Conservation (phyloP, 73 alveolate genomes). For the Paramecium bursaria region DNA sequence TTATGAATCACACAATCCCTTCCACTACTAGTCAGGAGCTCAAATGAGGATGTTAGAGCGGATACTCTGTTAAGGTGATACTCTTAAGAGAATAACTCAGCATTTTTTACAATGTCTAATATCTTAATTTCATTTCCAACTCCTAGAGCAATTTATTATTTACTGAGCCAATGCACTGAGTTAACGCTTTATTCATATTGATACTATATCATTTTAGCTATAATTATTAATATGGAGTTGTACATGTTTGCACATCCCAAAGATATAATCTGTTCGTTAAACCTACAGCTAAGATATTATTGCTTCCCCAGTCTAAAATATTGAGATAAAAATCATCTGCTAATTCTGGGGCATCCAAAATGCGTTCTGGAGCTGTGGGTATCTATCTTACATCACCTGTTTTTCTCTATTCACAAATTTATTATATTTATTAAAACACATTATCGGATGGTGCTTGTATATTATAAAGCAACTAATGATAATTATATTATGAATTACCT, state of each 20-base stretch:
- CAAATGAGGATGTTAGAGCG: slow-evolving; percentile 86
- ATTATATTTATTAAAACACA: too few species aligned
- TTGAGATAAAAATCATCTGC: slow-evolving; percentile 69
- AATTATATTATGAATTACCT: too few species aligned
- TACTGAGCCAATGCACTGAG: slow-evolving; percentile 57
- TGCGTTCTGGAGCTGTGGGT: slow-evolving; percentile 57
- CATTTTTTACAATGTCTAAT: slow-evolving; percentile 86
- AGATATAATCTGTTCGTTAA: slow-evolving; percentile 80
- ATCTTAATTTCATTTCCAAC: slow-evolving; percentile 86
- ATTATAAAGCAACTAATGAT: too few species aligned
- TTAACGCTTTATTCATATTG: slow-evolving; percentile 57
- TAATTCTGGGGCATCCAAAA: slow-evolving; percentile 67
- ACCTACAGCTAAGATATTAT: slow-evolving; percentile 92
- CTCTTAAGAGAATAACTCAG: slow-evolving; percentile 75
- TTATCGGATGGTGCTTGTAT: too few species aligned
- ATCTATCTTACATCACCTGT: slow-evolving; percentile 61
- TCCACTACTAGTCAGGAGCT: slow-evolving; percentile 86
- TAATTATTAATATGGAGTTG: slow-evolving; percentile 4
- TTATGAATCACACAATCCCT: slow-evolving; percentile 83
- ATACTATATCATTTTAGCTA: slow-evolving; percentile 3
- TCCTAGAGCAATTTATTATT: slow-evolving; percentile 71
- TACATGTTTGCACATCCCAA: slow-evolving; percentile 81
- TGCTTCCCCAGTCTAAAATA: slow-evolving; percentile 94
- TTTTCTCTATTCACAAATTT: too few species aligned
- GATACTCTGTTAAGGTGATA: slow-evolving; percentile 92